Conservation (phyloP, 345 rosid genomes). For the Populus nigra region DNA sequence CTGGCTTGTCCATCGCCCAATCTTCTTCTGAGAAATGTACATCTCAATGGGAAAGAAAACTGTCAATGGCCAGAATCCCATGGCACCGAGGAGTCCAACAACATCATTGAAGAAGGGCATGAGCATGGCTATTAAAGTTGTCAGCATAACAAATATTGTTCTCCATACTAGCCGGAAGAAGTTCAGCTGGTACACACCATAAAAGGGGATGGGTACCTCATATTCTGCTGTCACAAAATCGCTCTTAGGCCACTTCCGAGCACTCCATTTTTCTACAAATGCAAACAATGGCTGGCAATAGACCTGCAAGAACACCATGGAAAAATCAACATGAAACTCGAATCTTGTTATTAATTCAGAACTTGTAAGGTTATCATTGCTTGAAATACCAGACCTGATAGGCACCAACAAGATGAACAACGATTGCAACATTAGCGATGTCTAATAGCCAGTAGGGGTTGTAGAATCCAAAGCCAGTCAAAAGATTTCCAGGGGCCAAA, state of each 20-base stretch:
- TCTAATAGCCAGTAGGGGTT: slow-evolving; percentile 67
- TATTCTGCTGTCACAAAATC: slow-evolving; percentile 42
- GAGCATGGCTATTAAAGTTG: slow-evolving; percentile 53
- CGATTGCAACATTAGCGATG: slow-evolving; percentile 35
- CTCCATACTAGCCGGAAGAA: slow-evolving; percentile 52
- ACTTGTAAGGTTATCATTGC: background rate
- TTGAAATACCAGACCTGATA: slow-evolving; percentile 8
- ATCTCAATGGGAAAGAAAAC: slow-evolving; percentile 53
- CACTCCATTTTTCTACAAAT: slow-evolving; percentile 53
- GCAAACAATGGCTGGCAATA: slow-evolving; percentile 64
- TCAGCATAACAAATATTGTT: slow-evolving; percentile 40
- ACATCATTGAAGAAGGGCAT: slow-evolving; percentile 57
- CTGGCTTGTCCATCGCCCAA: slow-evolving; percentile 31
- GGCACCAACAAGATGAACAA: slow-evolving; percentile 58
- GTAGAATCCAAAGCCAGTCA: slow-evolving; percentile 77
- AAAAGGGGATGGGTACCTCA: slow-evolving; percentile 41
- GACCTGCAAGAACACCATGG: slow-evolving; percentile 26
- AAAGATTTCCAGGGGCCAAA: slow-evolving; percentile 64
- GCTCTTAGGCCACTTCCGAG: slow-evolving; percentile 42
- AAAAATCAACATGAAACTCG: background rate
- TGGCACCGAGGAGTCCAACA: slow-evolving; percentile 50
- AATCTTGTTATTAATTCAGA: background rate
- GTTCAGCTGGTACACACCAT: slow-evolving; percentile 45
- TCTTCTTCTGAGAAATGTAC: slow-evolving; percentile 44
- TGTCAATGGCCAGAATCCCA: slow-evolving; percentile 60